These are phyloP conservation scores for Monilinia aucupariae DNA, from an alignment of 2,329 filamentous ascomycete species.

Conservation along the genomic window DNA sequence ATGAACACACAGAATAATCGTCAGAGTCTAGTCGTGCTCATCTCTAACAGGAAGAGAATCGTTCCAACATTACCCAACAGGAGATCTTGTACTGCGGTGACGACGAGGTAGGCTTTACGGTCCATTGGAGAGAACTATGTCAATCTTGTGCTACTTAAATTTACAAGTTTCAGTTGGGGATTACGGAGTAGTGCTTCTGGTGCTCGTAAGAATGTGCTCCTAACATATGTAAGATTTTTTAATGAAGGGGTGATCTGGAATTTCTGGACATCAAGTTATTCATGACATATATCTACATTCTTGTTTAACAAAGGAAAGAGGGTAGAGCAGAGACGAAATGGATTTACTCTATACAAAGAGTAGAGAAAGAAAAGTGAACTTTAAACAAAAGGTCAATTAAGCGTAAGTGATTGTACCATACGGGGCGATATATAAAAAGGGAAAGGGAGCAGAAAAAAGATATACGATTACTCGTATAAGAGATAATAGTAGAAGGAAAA, in stretches of 20 bases:
- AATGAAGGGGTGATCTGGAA: background rate
- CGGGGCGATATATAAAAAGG: too few relatives aligned
- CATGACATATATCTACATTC: background rate
- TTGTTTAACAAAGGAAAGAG: too few relatives aligned
- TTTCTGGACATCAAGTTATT: background rate
- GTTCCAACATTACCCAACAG: background rate
- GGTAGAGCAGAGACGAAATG: background rate
- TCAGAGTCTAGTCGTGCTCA: background rate
- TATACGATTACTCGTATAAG: too few relatives aligned
- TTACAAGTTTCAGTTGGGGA: background rate
- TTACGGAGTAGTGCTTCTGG: background rate
- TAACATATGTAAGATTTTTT: background rate
- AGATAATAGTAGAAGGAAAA: too few relatives aligned
- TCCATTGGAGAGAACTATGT: background rate
- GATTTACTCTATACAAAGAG: too few relatives aligned
- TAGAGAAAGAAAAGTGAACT: too few relatives aligned
- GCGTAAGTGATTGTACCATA: too few relatives aligned
- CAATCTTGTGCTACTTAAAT: background rate
- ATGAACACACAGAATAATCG: background rate
- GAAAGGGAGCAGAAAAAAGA: too few relatives aligned
- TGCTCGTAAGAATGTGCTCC: background rate
- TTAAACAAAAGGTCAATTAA: too few relatives aligned
- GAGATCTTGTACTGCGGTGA: background rate
- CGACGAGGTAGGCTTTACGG: background rate
- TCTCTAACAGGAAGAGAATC: background rate